Percentiles rank a stretch among this genome's conserved stretches.
Conservation (phyloP, 164 flowering plant genomes). For the Houttuynia cordata region DNA sequence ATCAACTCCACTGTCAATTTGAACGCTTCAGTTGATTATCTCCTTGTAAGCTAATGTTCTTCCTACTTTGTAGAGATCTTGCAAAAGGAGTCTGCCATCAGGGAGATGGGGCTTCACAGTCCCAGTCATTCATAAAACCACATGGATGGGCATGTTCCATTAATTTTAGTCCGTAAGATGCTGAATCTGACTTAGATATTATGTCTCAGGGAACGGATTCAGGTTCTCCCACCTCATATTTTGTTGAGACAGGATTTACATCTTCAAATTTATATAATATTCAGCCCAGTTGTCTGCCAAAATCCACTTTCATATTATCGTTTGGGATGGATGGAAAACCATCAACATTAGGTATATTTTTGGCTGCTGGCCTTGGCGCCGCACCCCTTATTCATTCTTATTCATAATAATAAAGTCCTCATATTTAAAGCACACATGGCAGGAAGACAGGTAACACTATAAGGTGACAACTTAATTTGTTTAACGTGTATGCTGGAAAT, state of each 20-base stretch:
- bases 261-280: conserved; percentile 29
- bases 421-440: background rate
- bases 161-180: background rate
- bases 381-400: too few relatives aligned
- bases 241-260: conserved; percentile 57
- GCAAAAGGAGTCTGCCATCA: background rate
- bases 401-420: background rate
- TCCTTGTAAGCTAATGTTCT: background rate
- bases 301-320: conserved; percentile 34
- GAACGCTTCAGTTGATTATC: conserved; percentile 8
- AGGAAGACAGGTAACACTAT: background rate
- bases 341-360: background rate
- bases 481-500: conserved; percentile 7
- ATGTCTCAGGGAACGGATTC: conserved; percentile 61
- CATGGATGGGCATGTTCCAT: background rate
- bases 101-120: background rate
- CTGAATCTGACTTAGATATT: background rate
- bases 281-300: conserved; percentile 43
- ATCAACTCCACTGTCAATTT: conserved; percentile 40
- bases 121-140: background rate
- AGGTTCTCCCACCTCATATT: conserved; percentile 15
- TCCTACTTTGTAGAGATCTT: background rate
- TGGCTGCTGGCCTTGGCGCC: background rate
- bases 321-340: background rate
- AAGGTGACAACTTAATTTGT: background rate